A percentile compares a stretch with the other conserved stretches of the same genome.
These are phyloP conservation scores for Ophidiomyces ophidiicola DNA, from an alignment of 2,329 filamentous ascomycete genomes.

Conservation along the genomic window DNA sequence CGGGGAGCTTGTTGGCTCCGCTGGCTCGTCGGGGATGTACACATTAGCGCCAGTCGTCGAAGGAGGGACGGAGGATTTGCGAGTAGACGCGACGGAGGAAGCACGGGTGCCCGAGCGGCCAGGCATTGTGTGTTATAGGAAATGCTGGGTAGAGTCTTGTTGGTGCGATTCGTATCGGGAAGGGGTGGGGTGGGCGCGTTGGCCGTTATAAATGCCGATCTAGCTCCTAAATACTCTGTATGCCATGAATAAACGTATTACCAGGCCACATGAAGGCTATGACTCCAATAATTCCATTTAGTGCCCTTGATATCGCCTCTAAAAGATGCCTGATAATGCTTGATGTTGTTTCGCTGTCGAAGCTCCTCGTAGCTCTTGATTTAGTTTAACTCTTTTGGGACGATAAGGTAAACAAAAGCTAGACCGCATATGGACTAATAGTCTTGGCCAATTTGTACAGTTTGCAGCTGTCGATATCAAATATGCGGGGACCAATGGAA, in stretches of 20 bases:
- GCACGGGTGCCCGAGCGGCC: constrained; percentile 25
- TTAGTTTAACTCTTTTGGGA: constrained; percentile 11
- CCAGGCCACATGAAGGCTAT: no score
- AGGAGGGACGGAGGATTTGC: constrained; percentile 48
- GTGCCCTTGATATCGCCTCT: no score
- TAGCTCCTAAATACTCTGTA: no score
- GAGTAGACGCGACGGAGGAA: constrained; percentile 26
- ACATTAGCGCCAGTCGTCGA: constrained; percentile 48
- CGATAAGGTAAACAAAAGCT: constrained; percentile 6
- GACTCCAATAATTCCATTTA: no score
- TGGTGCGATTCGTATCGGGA: no score
- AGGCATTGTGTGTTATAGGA: constrained; percentile 24
- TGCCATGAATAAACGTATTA: no score
- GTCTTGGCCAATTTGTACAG: constrained; percentile 3
- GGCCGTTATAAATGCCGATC: no score
- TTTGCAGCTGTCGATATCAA: constrained; percentile 5
- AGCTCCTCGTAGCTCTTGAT: constrained; percentile 6
- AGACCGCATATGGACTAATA: background rate
- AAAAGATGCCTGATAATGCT: background rate
- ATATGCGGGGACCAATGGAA: no score
- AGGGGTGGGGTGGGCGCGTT: background rate
- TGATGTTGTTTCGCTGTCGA: background rate
- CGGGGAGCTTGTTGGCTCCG: constrained; percentile 29
- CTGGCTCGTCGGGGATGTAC: constrained; percentile 52
- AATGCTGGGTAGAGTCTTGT: background rate